Conservation (phyloP, 768 basidiomycete species). For the Pisolithus orientalis region DNA sequence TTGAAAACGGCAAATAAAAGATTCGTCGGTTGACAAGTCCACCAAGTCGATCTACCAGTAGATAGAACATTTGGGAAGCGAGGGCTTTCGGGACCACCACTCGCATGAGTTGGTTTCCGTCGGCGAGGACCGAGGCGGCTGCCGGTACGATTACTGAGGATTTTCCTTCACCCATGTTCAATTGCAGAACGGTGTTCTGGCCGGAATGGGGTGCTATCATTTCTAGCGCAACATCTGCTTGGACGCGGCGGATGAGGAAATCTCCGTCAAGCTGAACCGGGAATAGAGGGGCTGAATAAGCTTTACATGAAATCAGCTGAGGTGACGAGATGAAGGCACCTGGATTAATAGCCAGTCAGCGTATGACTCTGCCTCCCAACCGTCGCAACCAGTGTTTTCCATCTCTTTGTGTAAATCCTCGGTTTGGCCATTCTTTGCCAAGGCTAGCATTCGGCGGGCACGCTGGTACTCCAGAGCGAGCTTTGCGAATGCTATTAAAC, state of each 20-base stretch:
- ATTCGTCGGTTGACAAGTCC: constrained; percentile 24
- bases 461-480: constrained; percentile 26
- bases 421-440: constrained; percentile 9
- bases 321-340: not conserved
- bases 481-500: constrained; percentile 20
- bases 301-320: no score
- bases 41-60: constrained; percentile 18
- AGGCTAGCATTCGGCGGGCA: constrained; percentile 22
- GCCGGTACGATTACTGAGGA: constrained; percentile 28
- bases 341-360: constrained; percentile 10
- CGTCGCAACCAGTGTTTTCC: constrained; percentile 1
- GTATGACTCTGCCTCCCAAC: constrained; percentile 1
- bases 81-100: constrained; percentile 25
- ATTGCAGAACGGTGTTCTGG: constrained; percentile 19
- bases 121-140: constrained; percentile 14
- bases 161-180: constrained; percentile 33
- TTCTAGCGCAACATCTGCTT: constrained; percentile 16
- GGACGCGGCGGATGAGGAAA: constrained; percentile 17
- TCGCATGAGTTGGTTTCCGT: constrained; percentile 19
- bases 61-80: constrained; percentile 20
- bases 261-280: constrained; percentile 20
- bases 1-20: constrained; percentile 23
- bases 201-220: constrained; percentile 20
- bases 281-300: not conserved
- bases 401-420: constrained; percentile 7